Evolutionary conservation across 768 basidiomycete species (phyloP).

Genomic region (Hygrophorus pudorinus): DNA sequence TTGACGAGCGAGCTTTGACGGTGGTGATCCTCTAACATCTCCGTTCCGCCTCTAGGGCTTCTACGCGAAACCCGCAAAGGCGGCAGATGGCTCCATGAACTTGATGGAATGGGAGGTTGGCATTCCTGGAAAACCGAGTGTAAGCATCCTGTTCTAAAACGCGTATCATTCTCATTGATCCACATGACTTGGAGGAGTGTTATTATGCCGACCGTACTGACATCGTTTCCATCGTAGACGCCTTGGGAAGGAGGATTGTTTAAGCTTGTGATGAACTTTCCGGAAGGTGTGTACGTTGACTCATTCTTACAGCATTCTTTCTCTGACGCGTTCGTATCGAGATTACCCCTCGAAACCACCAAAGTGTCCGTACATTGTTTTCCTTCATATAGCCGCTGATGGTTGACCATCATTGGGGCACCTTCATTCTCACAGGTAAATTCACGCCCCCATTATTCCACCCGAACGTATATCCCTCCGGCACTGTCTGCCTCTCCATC

Average conservation of each 20-base stretch:
- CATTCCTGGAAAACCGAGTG: conserved; percentile 86
- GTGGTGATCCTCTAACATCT: background rate
- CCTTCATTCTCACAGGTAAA: conserved; percentile 56
- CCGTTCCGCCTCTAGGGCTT: conserved; percentile 58
- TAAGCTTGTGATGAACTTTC: conserved; percentile 90
- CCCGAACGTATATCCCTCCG: conserved; percentile 97
- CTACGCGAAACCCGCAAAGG: conserved; percentile 89
- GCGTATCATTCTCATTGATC: background rate
- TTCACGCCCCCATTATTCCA: conserved; percentile 94
- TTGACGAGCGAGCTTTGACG: no score
- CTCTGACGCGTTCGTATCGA: conserved; percentile 19
- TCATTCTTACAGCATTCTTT: background rate
- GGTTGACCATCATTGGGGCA: background rate
- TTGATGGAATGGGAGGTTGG: conserved; percentile 98
- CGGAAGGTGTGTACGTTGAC: conserved; percentile 61
- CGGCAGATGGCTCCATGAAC: conserved; percentile 88
- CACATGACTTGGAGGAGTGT: conserved; percentile 10
- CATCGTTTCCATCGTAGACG: conserved; percentile 44
- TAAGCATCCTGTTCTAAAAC: conserved; percentile 30
- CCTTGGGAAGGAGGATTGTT: conserved; percentile 96
- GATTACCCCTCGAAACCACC: conserved; percentile 95
- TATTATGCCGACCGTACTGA: conserved; percentile 4
- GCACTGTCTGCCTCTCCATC: conserved; percentile 96
- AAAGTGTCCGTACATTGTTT: conserved; percentile 52
- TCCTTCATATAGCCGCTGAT: background rate